Evolutionary conservation across 768 basidiomycete genomes (phyloP), one percentile per base, ranked within the genome.

Genomic region (Podaxis pistillaris): DNA sequence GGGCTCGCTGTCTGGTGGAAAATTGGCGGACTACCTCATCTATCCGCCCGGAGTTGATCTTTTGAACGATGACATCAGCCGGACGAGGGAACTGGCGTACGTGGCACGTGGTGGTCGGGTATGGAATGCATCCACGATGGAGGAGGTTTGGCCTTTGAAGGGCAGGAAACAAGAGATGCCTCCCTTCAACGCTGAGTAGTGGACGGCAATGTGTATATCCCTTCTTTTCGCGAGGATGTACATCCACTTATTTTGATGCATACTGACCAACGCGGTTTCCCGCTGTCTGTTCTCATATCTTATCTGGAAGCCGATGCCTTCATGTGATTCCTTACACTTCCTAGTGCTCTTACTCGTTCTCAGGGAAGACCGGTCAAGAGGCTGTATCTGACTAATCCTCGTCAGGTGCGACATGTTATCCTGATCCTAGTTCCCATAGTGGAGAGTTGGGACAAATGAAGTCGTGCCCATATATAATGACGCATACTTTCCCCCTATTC

Each of bases 1-100:
- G 5, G 90, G 90, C 15, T 85, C 87, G 0, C 77, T 91, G 12
- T 80, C 83, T 3, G 73, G 68, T 5, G 88, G 87, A 26, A 90
- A 91, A 70, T 82, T 91, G 4, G 90, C 89, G 0, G 90, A 91
- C 68, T 81, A 89, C 56, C 69, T 91, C 41, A 70, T 91, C 41
- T 91, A 88, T 68, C 86, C 85, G 2, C 79, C 82, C 4, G 84
- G 77, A 3, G 77, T 88, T 36, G 78, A 90, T 68, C 73, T 91
- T 15, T 71, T 91, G 12, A 68, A 78, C 7, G 86, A 75, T 38
- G 79, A 82, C 52, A 75, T 72, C 53, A 72, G 70, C 8, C 72
- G 75, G 60, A 85, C 87, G 3, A 72, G 76, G 49, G 75, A 88
- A 15, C 73, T 90, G 53, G 72, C 70, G 33, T 82, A 81, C 63